Percentiles rank a stretch among this genome's conserved stretches.
Evolutionary conservation across 225 moss, liverwort and hornwort genomes (phyloP).

Genomic region (Sphagnum tenellum): DNA sequence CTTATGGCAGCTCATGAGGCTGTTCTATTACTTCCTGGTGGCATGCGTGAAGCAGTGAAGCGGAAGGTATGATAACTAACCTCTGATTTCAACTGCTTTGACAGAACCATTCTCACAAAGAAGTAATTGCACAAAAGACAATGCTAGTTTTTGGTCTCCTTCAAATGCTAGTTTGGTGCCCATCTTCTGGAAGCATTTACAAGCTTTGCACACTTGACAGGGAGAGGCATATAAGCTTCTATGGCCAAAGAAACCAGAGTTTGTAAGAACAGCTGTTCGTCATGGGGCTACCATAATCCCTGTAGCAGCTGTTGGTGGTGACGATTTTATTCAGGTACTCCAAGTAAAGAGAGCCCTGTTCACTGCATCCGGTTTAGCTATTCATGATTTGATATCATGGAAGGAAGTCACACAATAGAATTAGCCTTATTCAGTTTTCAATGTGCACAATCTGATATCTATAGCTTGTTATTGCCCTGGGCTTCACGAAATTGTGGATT

Average conservation of each 20-base stretch:
- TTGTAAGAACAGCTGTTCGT: slow-evolving; percentile 83
- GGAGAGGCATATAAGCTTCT: slow-evolving; percentile 77
- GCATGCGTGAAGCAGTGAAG: slow-evolving; percentile 40
- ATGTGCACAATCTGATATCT: too few relatives aligned
- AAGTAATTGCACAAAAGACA: too few relatives aligned
- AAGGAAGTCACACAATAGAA: not conserved
- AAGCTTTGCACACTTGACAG: slow-evolving; percentile 13
- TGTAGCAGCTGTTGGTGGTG: slow-evolving; percentile 80
- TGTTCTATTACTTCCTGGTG: slow-evolving; percentile 41
- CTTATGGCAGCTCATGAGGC: slow-evolving; percentile 37
- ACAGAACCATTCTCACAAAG: too few relatives aligned
- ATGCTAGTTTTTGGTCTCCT: too few relatives aligned
- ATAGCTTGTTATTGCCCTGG: too few relatives aligned
- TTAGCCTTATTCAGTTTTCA: too few relatives aligned
- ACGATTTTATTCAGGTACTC: slow-evolving; percentile 67
- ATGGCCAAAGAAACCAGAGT: slow-evolving; percentile 78
- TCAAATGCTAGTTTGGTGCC: too few relatives aligned
- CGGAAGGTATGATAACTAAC: slow-evolving; percentile 16
- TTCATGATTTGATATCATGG: not conserved
- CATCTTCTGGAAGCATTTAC: not conserved
- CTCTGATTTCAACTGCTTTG: too few relatives aligned
- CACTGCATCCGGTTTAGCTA: not conserved
- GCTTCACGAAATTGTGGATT: not conserved
- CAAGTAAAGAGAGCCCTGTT: not conserved
- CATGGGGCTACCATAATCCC: slow-evolving; percentile 83